phyloP scores from a whole-genome alignment of 306 rosid genomes.

The cucumber (Cucumis sativus) region Cucumber_9930_V3 NC_026658.2:19088501-19089000 shows the following conservation, averaged over 20 bases:
- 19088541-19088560: background rate
- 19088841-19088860: background rate
- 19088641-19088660: background rate
- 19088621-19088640: background rate
- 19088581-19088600: background rate
- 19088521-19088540: background rate
- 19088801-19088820: background rate
- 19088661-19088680: background rate
- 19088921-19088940: background rate
- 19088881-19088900: background rate
- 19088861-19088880: background rate
- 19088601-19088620: background rate
- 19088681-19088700: background rate
- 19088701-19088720: background rate
- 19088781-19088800: background rate
- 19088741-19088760: background rate
- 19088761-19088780: too few species aligned
- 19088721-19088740: background rate
- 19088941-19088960: background rate
- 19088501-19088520: background rate
- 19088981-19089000: background rate
- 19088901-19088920: background rate
- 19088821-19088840: background rate
- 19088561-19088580: background rate
- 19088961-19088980: background rate